Base-by-base conservation (phyloP, 2,329 filamentous ascomycete species). In the Hymenoscyphus scutula region DNA sequence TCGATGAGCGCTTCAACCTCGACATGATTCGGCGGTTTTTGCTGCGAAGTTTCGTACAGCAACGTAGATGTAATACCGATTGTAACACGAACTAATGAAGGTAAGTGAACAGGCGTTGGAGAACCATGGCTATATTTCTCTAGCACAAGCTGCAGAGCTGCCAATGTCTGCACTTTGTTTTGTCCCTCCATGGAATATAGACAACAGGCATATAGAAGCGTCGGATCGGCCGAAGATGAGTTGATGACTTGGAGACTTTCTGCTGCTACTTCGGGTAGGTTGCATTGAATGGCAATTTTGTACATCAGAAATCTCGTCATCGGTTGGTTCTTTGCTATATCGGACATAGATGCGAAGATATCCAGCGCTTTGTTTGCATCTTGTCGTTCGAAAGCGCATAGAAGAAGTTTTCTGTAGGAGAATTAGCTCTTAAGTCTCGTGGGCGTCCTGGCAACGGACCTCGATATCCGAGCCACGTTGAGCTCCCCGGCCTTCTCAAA, bases 161-260 rank as follows among this genome's bases (percentile, higher is more conserved):
- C 74, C 13, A 88, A 76, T 1, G 87, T 84, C 65, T 88, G 85
- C 0, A 78, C 65, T 58, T 82, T 86, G 64, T 91, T 84, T 0
- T 86, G 85, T 0, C 79, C 78, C 65, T 85, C 80, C 57, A 92
- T 87, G 2, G 91, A 89, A 73, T 96, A 91, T 30, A 91, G 77
- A 25, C 91, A 84, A 69, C 92, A 97, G 1, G 91, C 90, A 67
- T 93, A 92, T 0, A 97, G 79, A 53, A 92, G 84, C 15, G 86
- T 85, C 23, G 80, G 78, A 37, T 87, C 82, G 25, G 82, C 80
- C 0, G 78, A 73, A 0, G 80, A 78, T 6, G 78, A 79, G 61
- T 81, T 82, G 29, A 97, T 77, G 1, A 76, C 74, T 29, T 85
- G 78, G 2, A 96, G 81, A 70, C 88, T 91, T 54, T 86, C 80